phyloP scores from a whole-genome alignment of 805 yeast species.

The Kregervanrija fluxuum region DNA sequence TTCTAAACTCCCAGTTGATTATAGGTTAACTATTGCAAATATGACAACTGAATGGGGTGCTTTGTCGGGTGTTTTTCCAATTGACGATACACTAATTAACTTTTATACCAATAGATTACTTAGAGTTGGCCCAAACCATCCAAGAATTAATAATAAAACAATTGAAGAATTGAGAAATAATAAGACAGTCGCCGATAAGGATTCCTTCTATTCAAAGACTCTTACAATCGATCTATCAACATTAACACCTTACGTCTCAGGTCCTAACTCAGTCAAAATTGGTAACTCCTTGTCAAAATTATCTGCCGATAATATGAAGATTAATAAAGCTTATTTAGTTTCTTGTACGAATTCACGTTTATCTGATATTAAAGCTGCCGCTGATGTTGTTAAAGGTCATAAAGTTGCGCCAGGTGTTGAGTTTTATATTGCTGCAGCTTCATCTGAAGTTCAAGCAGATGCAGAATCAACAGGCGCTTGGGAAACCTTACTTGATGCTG shows the following conservation, averaged over 20 bases:
- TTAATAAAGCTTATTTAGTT: constrained; percentile 94
- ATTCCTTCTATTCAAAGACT: constrained; percentile 85
- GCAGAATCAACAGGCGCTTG: constrained; percentile 92
- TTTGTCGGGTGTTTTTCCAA: constrained; percentile 94
- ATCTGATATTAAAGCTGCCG: constrained; percentile 91
- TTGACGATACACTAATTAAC: constrained; percentile 66
- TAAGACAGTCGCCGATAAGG: constrained; percentile 50
- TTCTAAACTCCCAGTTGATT: constrained; percentile 63
- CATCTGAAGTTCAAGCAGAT: constrained; percentile 84
- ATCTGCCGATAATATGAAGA: constrained; percentile 62
- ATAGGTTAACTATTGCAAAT: constrained; percentile 87
- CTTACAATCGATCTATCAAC: constrained; percentile 73
- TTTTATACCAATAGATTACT: constrained; percentile 67
- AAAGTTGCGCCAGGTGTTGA: constrained; percentile 87
- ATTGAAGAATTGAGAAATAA: constrained; percentile 43
- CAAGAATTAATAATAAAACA: constrained; percentile 65
- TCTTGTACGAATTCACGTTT: constrained; percentile 95
- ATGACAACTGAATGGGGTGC: constrained; percentile 99
- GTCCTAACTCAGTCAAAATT: constrained; percentile 95
- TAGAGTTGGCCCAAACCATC: constrained; percentile 48
- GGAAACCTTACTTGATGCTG: constrained; percentile 84
- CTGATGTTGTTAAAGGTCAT: constrained; percentile 72
- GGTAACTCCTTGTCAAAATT: constrained; percentile 73
- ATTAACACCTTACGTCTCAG: constrained; percentile 83
- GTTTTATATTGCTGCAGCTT: constrained; percentile 96